These are phyloP conservation scores for Leishmania mexicana DNA, from an alignment of 208 protist genomes.

Conservation along the genomic window DNA sequence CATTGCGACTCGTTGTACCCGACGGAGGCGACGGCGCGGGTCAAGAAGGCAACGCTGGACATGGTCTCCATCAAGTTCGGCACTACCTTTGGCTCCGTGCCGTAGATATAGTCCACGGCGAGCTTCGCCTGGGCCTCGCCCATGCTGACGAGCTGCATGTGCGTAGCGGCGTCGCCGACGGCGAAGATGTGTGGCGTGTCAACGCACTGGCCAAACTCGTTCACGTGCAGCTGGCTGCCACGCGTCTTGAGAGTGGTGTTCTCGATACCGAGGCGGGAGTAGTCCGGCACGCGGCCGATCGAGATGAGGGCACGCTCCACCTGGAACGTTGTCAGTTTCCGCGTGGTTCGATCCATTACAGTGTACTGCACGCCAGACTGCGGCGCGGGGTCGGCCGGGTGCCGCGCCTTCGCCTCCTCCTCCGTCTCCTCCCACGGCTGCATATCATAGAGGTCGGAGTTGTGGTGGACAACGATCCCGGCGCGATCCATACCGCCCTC, in stretches of 20 bases:
- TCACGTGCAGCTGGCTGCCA: conserved; percentile 49
- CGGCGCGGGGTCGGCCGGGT: conserved; percentile 19
- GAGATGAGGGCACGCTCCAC: conserved; percentile 76
- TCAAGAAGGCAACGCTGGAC: conserved; percentile 60
- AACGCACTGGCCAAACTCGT: conserved; percentile 54
- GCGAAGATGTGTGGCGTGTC: conserved; percentile 59
- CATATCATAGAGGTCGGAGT: conserved; percentile 75
- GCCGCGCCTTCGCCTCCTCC: conserved; percentile 20
- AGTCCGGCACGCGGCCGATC: conserved; percentile 67
- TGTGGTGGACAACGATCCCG: conserved; percentile 73
- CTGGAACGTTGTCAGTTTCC: conserved; percentile 57
- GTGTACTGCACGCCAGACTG: conserved; percentile 76
- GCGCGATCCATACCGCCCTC: conserved; percentile 40
- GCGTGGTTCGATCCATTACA: conserved; percentile 59
- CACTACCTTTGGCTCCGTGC: conserved; percentile 18
- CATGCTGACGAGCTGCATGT: conserved; percentile 60
- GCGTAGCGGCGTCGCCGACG: conserved; percentile 62
- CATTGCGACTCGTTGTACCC: conserved; percentile 79
- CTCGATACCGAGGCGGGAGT: conserved; percentile 59
- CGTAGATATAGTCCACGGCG: conserved; percentile 77
- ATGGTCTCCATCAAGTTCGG: conserved; percentile 36
- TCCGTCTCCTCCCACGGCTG: conserved; percentile 59
- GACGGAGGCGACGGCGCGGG: conserved; percentile 50
- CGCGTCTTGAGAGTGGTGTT: conserved; percentile 48
- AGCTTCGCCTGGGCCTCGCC: conserved; percentile 61